Evolutionary conservation across 202 grass and related monocot genomes (phyloP), one percentile per base, ranked within the genome.

Genomic region (Miscanthus sacchariflorus): DNA sequence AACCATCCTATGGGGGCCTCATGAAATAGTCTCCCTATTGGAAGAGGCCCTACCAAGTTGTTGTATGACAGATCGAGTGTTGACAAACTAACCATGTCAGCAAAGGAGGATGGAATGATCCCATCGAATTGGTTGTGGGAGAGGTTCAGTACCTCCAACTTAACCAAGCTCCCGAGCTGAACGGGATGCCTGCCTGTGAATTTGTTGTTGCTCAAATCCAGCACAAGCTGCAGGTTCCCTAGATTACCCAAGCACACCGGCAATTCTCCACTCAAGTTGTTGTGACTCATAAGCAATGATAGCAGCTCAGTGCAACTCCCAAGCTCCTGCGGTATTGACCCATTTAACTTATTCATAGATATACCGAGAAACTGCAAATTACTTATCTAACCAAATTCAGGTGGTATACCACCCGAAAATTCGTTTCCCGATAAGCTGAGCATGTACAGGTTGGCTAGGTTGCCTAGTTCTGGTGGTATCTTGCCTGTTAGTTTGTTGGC

Each of bases 51-150:
- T 63, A 24, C 59, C 59, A 63, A 63, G 21, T n/a, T 24, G 9
- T 63, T 63, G 59, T 63, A 63, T n/a, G 59, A 63, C 18, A 90
- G 25, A 30, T 76, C 73, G 19, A 76, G 46, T 76, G 73, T 5
- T 4, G 46, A 52, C 23, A 52, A 6, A 19, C 73, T 76, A 19
- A 9, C 45, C 73, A 76, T 76, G 15, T 9, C 17, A 27, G 28
- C 44, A 9, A 83, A 56, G 68, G 49, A 72, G 30, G 46, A 21
- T 38, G 81, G 81, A 24, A 83, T 83, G 43, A 0, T 24, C 8
- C 68, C 81, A 9, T 33, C n/a, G 8, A 83, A 71, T 12, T 83
- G 35, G 58, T 83, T 83, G 68, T 83, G 81, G 11, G 81, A 83
- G 17, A 83, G 45, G 21, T 83, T 83, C 5, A 83, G 5, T 5